phyloP scores from a whole-genome alignment of 345 rosid genomes.

The Rhizophora mangle region DNA sequence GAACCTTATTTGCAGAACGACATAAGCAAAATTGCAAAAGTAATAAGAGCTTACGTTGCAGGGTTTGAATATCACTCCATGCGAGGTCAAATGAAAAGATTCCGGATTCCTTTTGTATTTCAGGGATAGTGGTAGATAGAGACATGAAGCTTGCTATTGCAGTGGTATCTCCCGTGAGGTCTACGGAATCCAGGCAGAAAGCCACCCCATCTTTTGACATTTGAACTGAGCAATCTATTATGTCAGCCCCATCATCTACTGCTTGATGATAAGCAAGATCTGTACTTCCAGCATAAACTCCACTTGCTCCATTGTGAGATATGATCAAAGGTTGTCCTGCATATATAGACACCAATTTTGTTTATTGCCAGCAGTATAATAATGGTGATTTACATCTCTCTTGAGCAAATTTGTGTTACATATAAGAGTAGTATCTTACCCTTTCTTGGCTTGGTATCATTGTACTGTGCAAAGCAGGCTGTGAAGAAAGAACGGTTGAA shows the following conservation, averaged over 20 bases:
- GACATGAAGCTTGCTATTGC: constrained; percentile 56
- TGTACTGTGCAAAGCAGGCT: constrained; percentile 60
- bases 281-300: constrained; percentile 71
- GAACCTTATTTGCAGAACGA: neutral
- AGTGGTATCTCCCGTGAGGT: constrained; percentile 56
- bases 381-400: neutral
- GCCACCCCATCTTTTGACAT: constrained; percentile 80
- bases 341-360: neutral
- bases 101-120: constrained; percentile 57
- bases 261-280: constrained; percentile 86
- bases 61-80: constrained; percentile 78
- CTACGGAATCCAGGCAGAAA: constrained; percentile 66
- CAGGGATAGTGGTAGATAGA: constrained; percentile 49
- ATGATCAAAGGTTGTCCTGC: constrained; percentile 52
- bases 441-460: constrained; percentile 23
- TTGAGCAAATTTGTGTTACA: neutral
- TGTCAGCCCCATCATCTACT: constrained; percentile 64
- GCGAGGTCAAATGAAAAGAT: constrained; percentile 84
- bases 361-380: neutral
- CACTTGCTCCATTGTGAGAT: constrained; percentile 86
- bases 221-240: constrained; percentile 80
- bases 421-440: constrained; percentile 28
- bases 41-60: constrained; percentile 48
- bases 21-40: neutral
- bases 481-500: constrained; percentile 21